Conservation (phyloP, 441 rosid genomes). For the Jatropha podagrica region DNA sequence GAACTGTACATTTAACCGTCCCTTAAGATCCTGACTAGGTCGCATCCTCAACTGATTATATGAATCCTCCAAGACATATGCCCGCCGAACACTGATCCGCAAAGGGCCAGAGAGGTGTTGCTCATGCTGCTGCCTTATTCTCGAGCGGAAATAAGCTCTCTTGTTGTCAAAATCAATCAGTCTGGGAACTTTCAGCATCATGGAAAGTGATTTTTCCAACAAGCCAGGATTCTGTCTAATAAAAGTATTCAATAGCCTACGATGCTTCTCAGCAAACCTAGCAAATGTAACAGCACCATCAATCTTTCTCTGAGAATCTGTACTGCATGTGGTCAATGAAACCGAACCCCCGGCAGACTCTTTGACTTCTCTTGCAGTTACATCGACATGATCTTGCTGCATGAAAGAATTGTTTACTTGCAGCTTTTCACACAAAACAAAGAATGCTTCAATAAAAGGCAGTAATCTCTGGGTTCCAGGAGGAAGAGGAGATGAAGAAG, state of each 20-base stretch:
- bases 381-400: conserved; percentile 70
- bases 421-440: conserved; percentile 92
- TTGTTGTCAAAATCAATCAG: conserved; percentile 98
- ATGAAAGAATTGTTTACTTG: conserved; percentile 51
- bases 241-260: conserved; percentile 88
- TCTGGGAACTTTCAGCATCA: conserved; percentile 95
- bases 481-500: conserved; percentile 73
- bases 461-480: conserved; percentile 92
- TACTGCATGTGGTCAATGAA: conserved; percentile 31
- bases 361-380: conserved; percentile 80
- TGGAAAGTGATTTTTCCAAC: conserved; percentile 88
- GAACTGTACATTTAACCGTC: conserved; percentile 93
- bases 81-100: conserved; percentile 87
- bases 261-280: conserved; percentile 95
- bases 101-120: conserved; percentile 89
- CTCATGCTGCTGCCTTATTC: conserved; percentile 89
- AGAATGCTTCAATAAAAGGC: conserved; percentile 96
- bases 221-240: conserved; percentile 85
- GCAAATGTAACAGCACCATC: conserved; percentile 81
- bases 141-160: conserved; percentile 89
- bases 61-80: conserved; percentile 96
- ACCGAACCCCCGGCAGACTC: conserved; percentile 63
- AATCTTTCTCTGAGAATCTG: conserved; percentile 63
- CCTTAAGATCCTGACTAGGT: conserved; percentile 85
- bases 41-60: conserved; percentile 98